Evolutionary conservation across 805 yeast genomes (phyloP).

Genomic region (Cyberlindnera mycetangii): DNA sequence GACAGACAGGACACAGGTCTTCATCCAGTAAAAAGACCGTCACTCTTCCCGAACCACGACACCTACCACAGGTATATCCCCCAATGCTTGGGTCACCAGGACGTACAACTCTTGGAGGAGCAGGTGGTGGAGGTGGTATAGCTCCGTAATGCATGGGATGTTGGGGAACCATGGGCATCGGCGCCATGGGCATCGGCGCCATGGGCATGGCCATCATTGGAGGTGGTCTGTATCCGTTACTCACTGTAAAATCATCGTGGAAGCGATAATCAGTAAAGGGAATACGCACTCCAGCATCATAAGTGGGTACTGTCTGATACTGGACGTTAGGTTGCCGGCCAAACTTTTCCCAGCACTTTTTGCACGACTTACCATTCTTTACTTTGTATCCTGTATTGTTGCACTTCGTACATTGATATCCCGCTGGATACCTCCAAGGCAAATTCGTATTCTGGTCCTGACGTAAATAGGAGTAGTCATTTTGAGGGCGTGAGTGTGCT

Average conservation of each 20-base stretch:
- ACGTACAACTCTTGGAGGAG: conserved; percentile 37
- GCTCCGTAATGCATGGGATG: conserved; percentile 1
- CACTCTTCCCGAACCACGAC: conserved; percentile 21
- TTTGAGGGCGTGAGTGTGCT: not conserved
- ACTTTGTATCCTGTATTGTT: conserved; percentile 64
- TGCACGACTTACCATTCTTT: conserved; percentile 60
- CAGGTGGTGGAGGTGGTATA: not conserved
- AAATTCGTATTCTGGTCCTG: conserved; percentile 4
- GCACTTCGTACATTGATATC: conserved; percentile 65
- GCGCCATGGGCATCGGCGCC: conserved; percentile 1
- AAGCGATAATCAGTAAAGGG: conserved; percentile 21
- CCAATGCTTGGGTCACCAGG: conserved; percentile 84
- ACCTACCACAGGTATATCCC: conserved; percentile 69
- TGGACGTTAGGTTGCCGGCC: conserved; percentile 29
- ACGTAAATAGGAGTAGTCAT: conserved; percentile 2
- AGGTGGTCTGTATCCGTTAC: conserved; percentile 1
- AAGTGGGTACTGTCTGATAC: conserved; percentile 1
- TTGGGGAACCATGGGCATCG: conserved; percentile 12
- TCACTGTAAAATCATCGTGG: conserved; percentile 14
- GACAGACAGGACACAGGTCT: conserved; percentile 13
- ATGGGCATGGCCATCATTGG: conserved; percentile 5
- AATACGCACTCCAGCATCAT: conserved; percentile 11
- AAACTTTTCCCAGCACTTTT: conserved; percentile 65
- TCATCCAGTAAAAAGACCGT: conserved; percentile 11
- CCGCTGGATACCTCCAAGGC: conserved; percentile 66